Base-by-base conservation (phyloP, 2,329 filamentous ascomycete genomes). In the Aspergillus eucalypticola region DNA sequence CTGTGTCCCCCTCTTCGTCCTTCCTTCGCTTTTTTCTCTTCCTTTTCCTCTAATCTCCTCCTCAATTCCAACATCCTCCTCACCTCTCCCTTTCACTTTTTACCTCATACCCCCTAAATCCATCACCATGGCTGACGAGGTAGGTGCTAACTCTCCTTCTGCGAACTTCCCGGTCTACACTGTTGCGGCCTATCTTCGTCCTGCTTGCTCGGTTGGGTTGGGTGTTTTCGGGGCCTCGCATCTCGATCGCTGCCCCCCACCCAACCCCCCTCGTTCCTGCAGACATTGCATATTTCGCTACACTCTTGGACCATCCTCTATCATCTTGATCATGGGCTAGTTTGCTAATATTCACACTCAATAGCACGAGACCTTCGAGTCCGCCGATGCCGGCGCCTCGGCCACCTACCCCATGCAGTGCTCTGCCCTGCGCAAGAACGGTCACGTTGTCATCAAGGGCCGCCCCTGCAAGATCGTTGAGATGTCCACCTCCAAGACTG, bases 381-480 rank as follows among this genome's bases (percentile, higher is more conserved):
- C 88, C 82, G 92, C 89, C 85, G 92, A 97, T 85, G 93, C 96
- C 81, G 96, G 95, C 83, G 94, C 95, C 75, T 98, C 95, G 72
- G 78, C 84, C 77, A 99, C 95, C 78, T 97, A 79, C 85, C 95
- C 95, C 74, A 96, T 96, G 92, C 95, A 99, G 88, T 99, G 95
- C 84, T 99, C 96, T 84, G 94, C 96, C 76, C 88, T 99, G 86
- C 90, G 95, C 81, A 98, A 99, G 93, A 96, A 96, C 89, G 94
- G 95, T 71, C 90, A 90, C 87, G 95, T 99, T 81, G 89, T 94
- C 81, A 98, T 99, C 85, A 99, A 99, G 90, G 84, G 86, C 83
- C 95, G 95, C 75, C 96, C 95, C 75, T 99, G 95, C 93, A 99
- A 98, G 91, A 99, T 99, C 76, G 91, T 98, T 82, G 95, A 99